Conservation (phyloP, 1,139 yeast species). For the Candida pseudoviswanathii region DNA sequence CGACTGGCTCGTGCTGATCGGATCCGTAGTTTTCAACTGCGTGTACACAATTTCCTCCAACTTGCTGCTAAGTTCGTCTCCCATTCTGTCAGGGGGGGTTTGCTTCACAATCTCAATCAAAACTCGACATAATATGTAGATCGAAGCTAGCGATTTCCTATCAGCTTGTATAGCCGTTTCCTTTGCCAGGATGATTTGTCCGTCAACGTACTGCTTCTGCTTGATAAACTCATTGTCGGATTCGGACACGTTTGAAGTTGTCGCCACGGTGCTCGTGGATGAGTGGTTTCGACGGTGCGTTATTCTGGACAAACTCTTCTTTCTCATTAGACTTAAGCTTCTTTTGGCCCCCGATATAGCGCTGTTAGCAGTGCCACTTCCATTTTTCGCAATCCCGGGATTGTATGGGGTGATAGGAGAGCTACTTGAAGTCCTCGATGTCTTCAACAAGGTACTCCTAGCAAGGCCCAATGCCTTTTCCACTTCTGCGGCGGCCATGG, state of each 20-base stretch:
- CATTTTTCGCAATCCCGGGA: slow-evolving; percentile 22
- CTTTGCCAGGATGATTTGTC: slow-evolving; percentile 58
- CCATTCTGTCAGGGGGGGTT: slow-evolving; percentile 70
- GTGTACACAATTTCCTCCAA: slow-evolving; percentile 92
- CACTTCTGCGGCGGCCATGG: slow-evolving; percentile 68
- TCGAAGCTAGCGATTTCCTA: slow-evolving; percentile 81
- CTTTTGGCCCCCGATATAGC: slow-evolving; percentile 31
- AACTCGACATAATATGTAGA: slow-evolving; percentile 89
- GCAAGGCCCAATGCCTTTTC: slow-evolving; percentile 39
- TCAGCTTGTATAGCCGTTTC: slow-evolving; percentile 82
- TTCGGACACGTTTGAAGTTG: slow-evolving; percentile 4
- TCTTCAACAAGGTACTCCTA: slow-evolving; percentile 19
- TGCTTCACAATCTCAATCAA: slow-evolving; percentile 91
- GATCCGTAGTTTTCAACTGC: slow-evolving; percentile 87
- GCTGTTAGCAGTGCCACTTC: slow-evolving; percentile 1
- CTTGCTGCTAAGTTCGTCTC: slow-evolving; percentile 79
- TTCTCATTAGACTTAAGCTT: slow-evolving; percentile 45
- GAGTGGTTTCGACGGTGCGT: slow-evolving; percentile 45
- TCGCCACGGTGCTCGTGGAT: slow-evolving; percentile 25
- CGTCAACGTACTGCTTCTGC: slow-evolving; percentile 32
- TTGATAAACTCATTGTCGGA: slow-evolving; percentile 22
- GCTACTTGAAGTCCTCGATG: slow-evolving; percentile 5
- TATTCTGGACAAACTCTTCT: slow-evolving; percentile 41
- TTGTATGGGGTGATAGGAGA: slow-evolving; percentile 10
- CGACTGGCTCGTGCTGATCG: slow-evolving; percentile 60